These are phyloP conservation scores for Sordariomycetes sp. DNA, from an alignment of 2,329 filamentous ascomycete species.

Conservation along the genomic window DNA sequence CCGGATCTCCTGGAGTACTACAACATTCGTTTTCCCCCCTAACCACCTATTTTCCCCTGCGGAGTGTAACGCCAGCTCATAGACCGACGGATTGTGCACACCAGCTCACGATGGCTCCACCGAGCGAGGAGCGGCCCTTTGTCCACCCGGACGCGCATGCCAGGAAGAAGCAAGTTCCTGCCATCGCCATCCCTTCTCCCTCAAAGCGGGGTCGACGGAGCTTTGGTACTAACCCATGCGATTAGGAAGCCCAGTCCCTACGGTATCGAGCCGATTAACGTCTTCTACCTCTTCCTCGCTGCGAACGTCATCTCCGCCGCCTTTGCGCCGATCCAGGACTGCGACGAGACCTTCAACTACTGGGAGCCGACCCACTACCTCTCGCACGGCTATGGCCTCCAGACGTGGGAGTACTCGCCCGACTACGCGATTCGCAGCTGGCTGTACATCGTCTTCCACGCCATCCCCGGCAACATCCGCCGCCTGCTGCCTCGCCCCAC, in stretches of 20 bases:
- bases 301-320: conserved; percentile 67
- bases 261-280: conserved; percentile 59
- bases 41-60: background rate
- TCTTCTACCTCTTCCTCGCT: conserved; percentile 70
- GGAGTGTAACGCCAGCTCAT: background rate
- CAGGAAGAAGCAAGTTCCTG: conserved; percentile 33
- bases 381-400: conserved; percentile 80
- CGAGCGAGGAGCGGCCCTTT: conserved; percentile 22
- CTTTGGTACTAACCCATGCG: background rate
- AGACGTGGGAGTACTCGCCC: conserved; percentile 98
- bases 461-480: conserved; percentile 56
- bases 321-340: conserved; percentile 90
- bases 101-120: conserved; percentile 26
- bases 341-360: conserved; percentile 98
- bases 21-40: background rate
- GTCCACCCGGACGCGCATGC: conserved; percentile 40
- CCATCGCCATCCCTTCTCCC: background rate
- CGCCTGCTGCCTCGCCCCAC: conserved; percentile 50
- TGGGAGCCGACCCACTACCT: conserved; percentile 97
- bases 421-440: conserved; percentile 92
- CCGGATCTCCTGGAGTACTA: background rate
- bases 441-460: conserved; percentile 78
- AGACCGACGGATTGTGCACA: background rate
- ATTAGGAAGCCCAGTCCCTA: conserved; percentile 1
- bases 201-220: background rate